phyloP scores from a whole-genome alignment of 2,329 filamentous ascomycete species.

The Nothophaeocryptopus gaeumannii region DNA sequence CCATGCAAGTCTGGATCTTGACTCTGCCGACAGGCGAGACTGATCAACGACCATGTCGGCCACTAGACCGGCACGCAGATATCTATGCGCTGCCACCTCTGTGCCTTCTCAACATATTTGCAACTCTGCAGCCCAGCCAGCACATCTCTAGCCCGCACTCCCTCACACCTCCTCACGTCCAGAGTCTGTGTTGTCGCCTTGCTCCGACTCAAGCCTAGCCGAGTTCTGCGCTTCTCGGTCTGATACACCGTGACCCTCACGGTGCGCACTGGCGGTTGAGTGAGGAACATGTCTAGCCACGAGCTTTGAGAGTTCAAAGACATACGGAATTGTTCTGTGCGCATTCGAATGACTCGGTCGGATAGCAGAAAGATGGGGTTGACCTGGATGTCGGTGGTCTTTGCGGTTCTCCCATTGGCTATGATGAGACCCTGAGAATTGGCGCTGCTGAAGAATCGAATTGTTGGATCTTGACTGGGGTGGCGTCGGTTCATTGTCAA shows the following conservation, averaged over 20 bases:
- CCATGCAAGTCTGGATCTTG: too few species aligned
- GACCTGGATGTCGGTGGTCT: constrained; percentile 5
- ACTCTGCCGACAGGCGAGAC: too few species aligned
- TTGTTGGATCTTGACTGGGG: background rate
- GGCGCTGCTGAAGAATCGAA: background rate
- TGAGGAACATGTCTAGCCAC: constrained; percentile 21
- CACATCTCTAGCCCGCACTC: constrained; percentile 15
- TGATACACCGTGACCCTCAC: constrained; percentile 12
- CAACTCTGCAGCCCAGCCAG: constrained; percentile 4
- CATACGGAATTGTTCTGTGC: constrained; percentile 11
- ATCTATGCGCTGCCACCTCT: constrained; percentile 17
- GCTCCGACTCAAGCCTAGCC: constrained; percentile 2
- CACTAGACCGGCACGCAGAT: constrained; percentile 7
- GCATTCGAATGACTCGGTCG: constrained; percentile 11
- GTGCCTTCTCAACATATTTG: constrained; percentile 1
- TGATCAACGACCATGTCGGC: background rate
- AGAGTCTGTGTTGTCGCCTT: constrained; percentile 2
- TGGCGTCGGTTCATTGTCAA: background rate
- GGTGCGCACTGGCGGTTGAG: constrained; percentile 15
- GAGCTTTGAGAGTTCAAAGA: constrained; percentile 6
- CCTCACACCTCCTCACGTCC: background rate
- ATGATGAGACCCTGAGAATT: background rate
- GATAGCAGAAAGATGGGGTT: constrained; percentile 15
- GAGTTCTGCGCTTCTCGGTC: constrained; percentile 4
- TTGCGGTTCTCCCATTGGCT: background rate